Percentiles rank a stretch among this genome's conserved stretches.
Conservation (phyloP, 169 alveolate genomes). For the Babesia ovata region DNA sequence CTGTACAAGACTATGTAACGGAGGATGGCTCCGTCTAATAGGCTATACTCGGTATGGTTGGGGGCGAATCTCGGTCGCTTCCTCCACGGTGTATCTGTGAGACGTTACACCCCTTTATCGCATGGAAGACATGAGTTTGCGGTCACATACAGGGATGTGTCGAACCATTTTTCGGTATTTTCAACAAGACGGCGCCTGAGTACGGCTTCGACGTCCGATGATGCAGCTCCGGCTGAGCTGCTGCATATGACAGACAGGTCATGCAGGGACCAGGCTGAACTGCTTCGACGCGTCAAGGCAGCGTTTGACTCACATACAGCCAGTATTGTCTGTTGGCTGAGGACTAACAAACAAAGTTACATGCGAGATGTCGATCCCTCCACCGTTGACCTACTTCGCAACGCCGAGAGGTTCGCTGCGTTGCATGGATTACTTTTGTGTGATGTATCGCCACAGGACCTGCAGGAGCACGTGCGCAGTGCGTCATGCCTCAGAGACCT, state of each 20-base stretch:
- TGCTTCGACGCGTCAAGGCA: conserved; percentile 20
- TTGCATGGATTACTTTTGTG: conserved; percentile 54
- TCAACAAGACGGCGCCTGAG: background rate
- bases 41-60: conserved; percentile 30
- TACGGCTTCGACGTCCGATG: background rate
- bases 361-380: conserved; percentile 36
- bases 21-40: conserved; percentile 17
- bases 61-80: conserved; percentile 15
- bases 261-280: conserved; percentile 36
- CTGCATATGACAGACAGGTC: conserved; percentile 37
- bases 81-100: background rate
- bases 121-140: background rate
- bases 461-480: conserved; percentile 31
- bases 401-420: conserved; percentile 58
- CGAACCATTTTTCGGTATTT: too few species aligned
- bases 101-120: background rate
- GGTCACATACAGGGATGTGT: background rate
- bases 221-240: conserved; percentile 2
- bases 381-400: conserved; percentile 35
- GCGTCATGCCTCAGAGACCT: conserved; percentile 47
- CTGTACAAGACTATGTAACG: background rate
- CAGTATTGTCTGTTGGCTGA: conserved; percentile 53
- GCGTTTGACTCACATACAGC: conserved; percentile 17
- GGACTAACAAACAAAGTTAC: conserved; percentile 45
- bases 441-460: conserved; percentile 47